These are phyloP conservation scores for Rhizophagus sp. DNA, from an alignment of 192 early-diverging fungal species.

Conservation along the genomic window DNA sequence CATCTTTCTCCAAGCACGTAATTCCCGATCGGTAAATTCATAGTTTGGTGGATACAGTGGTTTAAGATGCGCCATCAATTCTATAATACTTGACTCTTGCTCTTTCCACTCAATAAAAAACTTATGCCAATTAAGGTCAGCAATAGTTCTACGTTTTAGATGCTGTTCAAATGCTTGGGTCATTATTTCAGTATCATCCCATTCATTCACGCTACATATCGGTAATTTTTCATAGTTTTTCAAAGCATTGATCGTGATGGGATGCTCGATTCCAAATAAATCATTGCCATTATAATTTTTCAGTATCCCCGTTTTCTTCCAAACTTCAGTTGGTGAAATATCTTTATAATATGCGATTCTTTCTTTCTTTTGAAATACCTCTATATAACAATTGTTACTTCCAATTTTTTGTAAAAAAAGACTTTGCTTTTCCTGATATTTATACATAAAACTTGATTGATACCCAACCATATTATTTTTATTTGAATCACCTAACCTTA, in stretches of 20 bases:
- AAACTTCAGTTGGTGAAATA: background rate
- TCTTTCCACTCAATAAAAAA: background rate
- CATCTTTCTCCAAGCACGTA: background rate
- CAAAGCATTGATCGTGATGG: background rate
- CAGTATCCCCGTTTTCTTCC: background rate
- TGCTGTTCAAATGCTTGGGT: background rate
- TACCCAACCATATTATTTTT: no score
- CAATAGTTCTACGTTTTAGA: background rate
- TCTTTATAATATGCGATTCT: no score
- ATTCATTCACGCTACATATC: background rate
- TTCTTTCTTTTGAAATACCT: no score
- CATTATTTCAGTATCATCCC: background rate
- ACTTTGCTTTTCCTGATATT: no score
- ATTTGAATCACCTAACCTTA: no score
- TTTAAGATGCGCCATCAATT: background rate
- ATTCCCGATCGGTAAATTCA: background rate
- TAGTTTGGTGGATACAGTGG: background rate
- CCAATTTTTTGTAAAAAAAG: no score
- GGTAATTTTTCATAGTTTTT: background rate
- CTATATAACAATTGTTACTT: no score
- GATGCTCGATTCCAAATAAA: slow-evolving; percentile 7
- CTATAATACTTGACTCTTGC: background rate
- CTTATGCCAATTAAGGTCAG: background rate
- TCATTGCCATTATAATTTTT: background rate
- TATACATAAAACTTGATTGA: no score